A percentile compares a stretch with the other conserved stretches of the same genome.
Conservation (phyloP, 2,329 filamentous ascomycete genomes). For the Trichoderma sp. region DNA sequence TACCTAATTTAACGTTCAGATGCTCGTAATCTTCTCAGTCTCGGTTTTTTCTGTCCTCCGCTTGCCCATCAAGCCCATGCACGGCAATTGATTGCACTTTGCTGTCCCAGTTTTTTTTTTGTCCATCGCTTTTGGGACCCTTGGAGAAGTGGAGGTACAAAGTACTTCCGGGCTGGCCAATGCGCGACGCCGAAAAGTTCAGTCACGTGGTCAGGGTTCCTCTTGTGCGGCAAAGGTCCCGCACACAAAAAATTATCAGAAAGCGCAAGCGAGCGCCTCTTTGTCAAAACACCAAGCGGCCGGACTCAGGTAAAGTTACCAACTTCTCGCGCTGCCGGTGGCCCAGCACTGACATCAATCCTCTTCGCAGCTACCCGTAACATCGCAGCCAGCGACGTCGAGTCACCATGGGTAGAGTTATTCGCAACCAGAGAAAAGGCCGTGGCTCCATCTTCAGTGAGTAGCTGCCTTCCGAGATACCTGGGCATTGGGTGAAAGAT, state of each 20-base stretch:
- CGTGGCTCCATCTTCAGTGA: constrained; percentile 58
- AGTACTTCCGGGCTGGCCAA: background rate
- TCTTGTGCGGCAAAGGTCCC: constrained; percentile 26
- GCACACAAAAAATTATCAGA: constrained; percentile 41
- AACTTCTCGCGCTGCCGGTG: constrained; percentile 27
- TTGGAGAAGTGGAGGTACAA: background rate
- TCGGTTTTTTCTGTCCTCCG: too few species aligned
- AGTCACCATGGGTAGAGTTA: constrained; percentile 56
- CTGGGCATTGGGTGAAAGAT: constrained; percentile 21
- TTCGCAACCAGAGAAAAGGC: constrained; percentile 65
- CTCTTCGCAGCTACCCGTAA: constrained; percentile 34
- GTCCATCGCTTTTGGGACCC: background rate
- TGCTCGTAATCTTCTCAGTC: too few species aligned
- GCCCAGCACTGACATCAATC: constrained; percentile 31
- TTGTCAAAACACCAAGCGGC: constrained; percentile 42
- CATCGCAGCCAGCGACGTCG: constrained; percentile 35
- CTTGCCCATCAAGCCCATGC: background rate
- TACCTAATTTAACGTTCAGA: too few species aligned
- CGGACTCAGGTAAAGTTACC: constrained; percentile 38
- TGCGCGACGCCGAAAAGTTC: background rate
- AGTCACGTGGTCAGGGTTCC: constrained; percentile 40
- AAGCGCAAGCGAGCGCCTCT: constrained; percentile 30
- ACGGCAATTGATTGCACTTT: background rate
- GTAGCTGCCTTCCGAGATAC: constrained; percentile 28
- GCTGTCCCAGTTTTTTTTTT: background rate